Evolutionary conservation across 169 alveolate genomes (phyloP), one percentile per base, ranked within the genome.

Genomic region (Plasmodium falciparum): DNA sequence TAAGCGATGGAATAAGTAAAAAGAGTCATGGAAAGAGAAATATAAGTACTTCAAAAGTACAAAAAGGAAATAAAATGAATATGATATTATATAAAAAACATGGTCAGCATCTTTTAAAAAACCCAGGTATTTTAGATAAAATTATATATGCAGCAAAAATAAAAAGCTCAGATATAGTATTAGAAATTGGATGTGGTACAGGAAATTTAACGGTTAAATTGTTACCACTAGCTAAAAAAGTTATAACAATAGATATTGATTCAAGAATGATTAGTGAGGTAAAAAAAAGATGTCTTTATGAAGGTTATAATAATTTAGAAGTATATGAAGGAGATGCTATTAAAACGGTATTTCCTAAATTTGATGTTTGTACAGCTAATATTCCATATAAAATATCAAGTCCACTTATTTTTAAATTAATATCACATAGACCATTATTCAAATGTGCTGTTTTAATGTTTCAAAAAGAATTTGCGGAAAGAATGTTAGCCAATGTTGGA

Each of bases 251-350:
- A 45, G 99, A 99, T 91, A 96, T 99, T 7, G 99, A 99, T 91
- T 97, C 99, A 29, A 95, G 99, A 74, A 99, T 99, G 99, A 98
- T 98, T 17, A 99, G 99, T 50, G 99, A 98, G 94, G 99, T 99
- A 61, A 96, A 98, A 88, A 98, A 98, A 90, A 96, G 99, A 88
- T 98, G 97, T 67, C 61, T 94, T 3, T 90, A 92, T 59, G 91
- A 95, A 73, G 98, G 98, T 1, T 95, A 83, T 76, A 95, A 52
- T 66, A 97, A 97, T 88, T 91, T 97, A 56, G 97, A 95, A 26
- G 98, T 96, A 11, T 91, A 89, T 26, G 97, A 97, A 70, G 99
- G 98, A 2, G 99, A 98, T 90, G 99, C 99, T n/a, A 92, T 98
- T 39, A 96, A 98, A 74, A 96, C 97, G 45, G 94, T 95, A 59